Base-by-base conservation (phyloP, 78 protist genomes). In the Thecamonas trahens region DNA sequence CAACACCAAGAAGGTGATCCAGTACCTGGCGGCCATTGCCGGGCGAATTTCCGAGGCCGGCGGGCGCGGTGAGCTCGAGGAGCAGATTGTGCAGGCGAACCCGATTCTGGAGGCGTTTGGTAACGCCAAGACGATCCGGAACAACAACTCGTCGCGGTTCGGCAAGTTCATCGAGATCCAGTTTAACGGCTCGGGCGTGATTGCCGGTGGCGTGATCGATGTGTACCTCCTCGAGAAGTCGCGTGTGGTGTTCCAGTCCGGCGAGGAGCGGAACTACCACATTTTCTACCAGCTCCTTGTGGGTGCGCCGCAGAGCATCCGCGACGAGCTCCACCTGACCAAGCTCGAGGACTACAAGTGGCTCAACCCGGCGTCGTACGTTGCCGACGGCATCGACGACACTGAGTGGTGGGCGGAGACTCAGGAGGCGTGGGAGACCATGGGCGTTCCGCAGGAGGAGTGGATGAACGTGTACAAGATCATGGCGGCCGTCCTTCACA, bases 11-110 rank as follows among this genome's bases (percentile, higher is more conserved):
- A 52, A 78, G 47, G 95, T 95, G 52, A 94, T 95, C 77, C 92
- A 88, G 82, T 95, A 95, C 72, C 61, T 95, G 29, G 94, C 97
- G 0, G 42, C 72, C 6, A 87, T 94, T 38, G 91, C 96, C 29
- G 82, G 90, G 38, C 74, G 90, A 49, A 67, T 78, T 18, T 45
- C 67, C 52, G 22, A 55, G 47, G n/a, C n/a, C n/a, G n/a, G n/a
- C n/a, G n/a, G n/a, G n/a, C n/a, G n/a, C n/a, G n/a, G n/a, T n/a
- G n/a, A n/a, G n/a, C 1, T 58, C n/a, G 81, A 70, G 40, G 61
- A 77, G 72, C 72, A 60, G 32, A 54, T 90, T 40, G 50, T 86
- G 57, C 64, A 83, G 72, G 32, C 84, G 9, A 77, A 83, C 61
- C 85, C 90, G 3, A 26, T 91, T 29, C 66, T 91, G 28, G 96